Conservation (phyloP, 176 grass and related monocot species). For the Chloris gayana region DNA sequence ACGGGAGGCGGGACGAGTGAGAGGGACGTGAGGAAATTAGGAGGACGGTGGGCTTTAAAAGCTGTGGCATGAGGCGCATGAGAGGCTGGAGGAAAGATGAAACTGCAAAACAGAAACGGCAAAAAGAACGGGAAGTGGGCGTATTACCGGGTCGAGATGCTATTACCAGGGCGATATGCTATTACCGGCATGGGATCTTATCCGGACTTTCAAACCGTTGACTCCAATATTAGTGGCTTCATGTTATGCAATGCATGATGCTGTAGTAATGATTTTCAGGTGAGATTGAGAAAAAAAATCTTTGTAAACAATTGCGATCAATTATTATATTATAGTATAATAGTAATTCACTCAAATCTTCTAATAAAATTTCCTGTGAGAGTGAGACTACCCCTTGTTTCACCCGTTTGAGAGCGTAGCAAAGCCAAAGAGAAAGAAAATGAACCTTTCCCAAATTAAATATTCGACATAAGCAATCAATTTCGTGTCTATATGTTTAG, state of each 20-base stretch:
- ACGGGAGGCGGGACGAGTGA: slow-evolving; percentile 23
- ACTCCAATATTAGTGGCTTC: background rate
- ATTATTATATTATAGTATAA: no score
- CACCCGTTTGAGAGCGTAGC: no score
- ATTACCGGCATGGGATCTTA: background rate
- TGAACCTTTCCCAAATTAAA: background rate
- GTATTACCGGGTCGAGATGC: no score
- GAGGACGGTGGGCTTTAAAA: slow-evolving; percentile 62
- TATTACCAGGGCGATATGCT: no score
- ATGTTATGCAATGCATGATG: no score
- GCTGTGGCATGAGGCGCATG: slow-evolving; percentile 61
- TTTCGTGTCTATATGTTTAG: no score
- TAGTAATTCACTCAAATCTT: no score
- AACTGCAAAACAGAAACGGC: background rate
- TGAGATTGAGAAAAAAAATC: no score
- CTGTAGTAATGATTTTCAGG: no score
- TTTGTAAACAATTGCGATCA: no score
- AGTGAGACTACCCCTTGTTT: no score
- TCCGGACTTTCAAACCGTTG: background rate
- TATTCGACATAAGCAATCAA: background rate
- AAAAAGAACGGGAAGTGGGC: background rate
- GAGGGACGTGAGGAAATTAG: slow-evolving; percentile 36
- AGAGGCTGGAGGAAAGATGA: slow-evolving; percentile 26
- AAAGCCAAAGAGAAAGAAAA: background rate
- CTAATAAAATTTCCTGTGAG: no score